Percentiles rank a stretch among this genome's conserved stretches.
Conservation (phyloP, 169 alveolate genomes). For the Cryptosporidium bovis region DNA sequence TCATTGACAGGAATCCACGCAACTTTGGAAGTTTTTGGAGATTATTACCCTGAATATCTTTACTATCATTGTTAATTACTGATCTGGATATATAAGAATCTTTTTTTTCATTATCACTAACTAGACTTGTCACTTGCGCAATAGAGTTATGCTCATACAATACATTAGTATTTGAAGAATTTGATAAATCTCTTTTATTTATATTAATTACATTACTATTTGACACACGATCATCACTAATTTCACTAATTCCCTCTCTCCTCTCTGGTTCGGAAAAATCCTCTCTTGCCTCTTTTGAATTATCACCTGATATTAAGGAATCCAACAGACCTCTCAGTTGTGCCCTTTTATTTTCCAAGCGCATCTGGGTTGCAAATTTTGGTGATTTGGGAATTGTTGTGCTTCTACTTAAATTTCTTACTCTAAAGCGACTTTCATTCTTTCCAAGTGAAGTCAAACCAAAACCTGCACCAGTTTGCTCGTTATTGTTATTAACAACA, state of each 20-base stretch:
- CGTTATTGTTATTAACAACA: too few relatives aligned
- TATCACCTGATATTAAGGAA: background rate
- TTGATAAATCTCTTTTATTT: background rate
- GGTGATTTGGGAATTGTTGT: slow-evolving; percentile 58
- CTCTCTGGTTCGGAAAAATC: background rate
- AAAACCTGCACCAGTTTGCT: too few relatives aligned
- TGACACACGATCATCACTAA: background rate
- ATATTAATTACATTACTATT: background rate
- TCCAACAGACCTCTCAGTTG: slow-evolving; percentile 40
- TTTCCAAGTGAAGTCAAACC: too few relatives aligned
- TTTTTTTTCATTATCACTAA: background rate
- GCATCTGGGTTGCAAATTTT: slow-evolving; percentile 60
- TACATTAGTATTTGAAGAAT: background rate
- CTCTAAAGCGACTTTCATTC: background rate
- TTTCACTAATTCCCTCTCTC: background rate
- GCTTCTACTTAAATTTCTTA: background rate
- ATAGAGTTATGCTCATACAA: too few relatives aligned
- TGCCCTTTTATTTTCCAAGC: slow-evolving; percentile 52
- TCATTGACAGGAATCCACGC: slow-evolving; percentile 74
- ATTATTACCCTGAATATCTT: too few relatives aligned
- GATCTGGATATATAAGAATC: background rate
- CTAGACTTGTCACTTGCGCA: background rate
- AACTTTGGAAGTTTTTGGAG: slow-evolving; percentile 44
- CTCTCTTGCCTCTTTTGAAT: background rate
- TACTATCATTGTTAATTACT: background rate